phyloP scores from a whole-genome alignment of 140 eudicot genomes.

The Stevia rebaudiana region DNA sequence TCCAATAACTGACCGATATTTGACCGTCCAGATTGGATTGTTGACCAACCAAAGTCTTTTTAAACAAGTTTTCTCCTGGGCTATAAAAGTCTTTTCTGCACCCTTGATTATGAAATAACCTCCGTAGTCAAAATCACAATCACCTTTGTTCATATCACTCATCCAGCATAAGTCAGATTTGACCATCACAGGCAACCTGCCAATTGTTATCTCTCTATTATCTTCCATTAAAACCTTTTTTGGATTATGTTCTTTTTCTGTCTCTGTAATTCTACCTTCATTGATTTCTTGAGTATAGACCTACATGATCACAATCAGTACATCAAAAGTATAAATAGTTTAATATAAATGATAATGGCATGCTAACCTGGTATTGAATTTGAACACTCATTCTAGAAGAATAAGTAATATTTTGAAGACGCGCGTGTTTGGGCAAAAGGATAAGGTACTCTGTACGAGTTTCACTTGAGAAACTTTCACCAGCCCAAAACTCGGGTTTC shows the following conservation, averaged over 20 bases:
- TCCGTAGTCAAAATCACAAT: constrained; percentile 87
- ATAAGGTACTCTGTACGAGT: constrained; percentile 41
- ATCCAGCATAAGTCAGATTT: constrained; percentile 91
- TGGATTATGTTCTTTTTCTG: constrained; percentile 41
- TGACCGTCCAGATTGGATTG: constrained; percentile 60
- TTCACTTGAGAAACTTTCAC: constrained; percentile 52
- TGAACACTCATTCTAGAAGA: constrained; percentile 68
- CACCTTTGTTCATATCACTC: constrained; percentile 44
- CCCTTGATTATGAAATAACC: constrained; percentile 92
- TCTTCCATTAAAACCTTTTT: constrained; percentile 39
- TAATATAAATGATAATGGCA: not conserved
- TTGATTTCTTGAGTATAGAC: constrained; percentile 50
- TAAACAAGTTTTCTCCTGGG: constrained; percentile 86
- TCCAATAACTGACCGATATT: constrained; percentile 49
- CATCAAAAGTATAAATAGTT: not conserved
- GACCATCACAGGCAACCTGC: constrained; percentile 94
- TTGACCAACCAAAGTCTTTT: constrained; percentile 72
- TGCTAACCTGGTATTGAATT: constrained; percentile 52
- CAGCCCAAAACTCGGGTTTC: constrained; percentile 59
- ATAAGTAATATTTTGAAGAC: constrained; percentile 93
- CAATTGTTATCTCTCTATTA: constrained; percentile 44
- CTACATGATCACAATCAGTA: constrained; percentile 31
- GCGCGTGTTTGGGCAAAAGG: constrained; percentile 74
- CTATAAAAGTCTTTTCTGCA: constrained; percentile 89
- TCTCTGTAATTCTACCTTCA: constrained; percentile 49